These are phyloP conservation scores for Aspergillus floridensis DNA, from an alignment of 2,329 filamentous ascomycete genomes.

Conservation along the genomic window DNA sequence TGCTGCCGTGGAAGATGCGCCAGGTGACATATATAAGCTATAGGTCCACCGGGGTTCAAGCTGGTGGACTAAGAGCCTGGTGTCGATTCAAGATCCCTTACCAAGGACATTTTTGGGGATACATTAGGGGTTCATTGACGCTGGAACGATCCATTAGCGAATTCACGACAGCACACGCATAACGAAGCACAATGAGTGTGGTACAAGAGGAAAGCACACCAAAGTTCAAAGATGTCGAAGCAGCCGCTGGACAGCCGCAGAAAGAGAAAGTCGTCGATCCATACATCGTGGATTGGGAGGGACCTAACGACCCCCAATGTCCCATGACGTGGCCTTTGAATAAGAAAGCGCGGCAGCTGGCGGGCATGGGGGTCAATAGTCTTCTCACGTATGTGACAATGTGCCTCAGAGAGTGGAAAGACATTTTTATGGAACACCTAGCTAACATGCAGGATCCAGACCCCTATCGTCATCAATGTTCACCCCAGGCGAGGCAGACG, in stretches of 20 bases:
- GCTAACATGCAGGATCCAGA: background rate
- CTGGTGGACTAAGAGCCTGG: background rate
- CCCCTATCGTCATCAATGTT: constrained; percentile 28
- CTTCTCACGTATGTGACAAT: constrained; percentile 18
- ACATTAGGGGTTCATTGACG: too few relatives aligned
- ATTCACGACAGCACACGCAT: too few relatives aligned
- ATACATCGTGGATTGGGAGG: constrained; percentile 9
- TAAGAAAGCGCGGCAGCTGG: constrained; percentile 21
- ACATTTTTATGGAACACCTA: background rate
- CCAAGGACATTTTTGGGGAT: background rate
- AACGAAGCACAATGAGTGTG: background rate
- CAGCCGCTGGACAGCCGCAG: background rate
- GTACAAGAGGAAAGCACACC: background rate
- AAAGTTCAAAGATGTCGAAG: background rate
- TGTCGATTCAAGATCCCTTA: background rate
- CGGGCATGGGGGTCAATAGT: constrained; percentile 15
- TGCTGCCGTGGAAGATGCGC: background rate
- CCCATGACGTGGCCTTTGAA: constrained; percentile 30
- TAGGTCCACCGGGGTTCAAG: background rate
- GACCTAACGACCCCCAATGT: constrained; percentile 28
- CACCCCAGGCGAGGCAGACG: constrained; percentile 29
- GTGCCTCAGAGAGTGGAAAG: background rate
- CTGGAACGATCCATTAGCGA: too few relatives aligned
- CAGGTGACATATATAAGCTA: background rate
- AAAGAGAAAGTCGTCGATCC: background rate